Base-by-base conservation (phyloP, 495 filamentous ascomycete species). In the Xylaria flabelliformis region DNA sequence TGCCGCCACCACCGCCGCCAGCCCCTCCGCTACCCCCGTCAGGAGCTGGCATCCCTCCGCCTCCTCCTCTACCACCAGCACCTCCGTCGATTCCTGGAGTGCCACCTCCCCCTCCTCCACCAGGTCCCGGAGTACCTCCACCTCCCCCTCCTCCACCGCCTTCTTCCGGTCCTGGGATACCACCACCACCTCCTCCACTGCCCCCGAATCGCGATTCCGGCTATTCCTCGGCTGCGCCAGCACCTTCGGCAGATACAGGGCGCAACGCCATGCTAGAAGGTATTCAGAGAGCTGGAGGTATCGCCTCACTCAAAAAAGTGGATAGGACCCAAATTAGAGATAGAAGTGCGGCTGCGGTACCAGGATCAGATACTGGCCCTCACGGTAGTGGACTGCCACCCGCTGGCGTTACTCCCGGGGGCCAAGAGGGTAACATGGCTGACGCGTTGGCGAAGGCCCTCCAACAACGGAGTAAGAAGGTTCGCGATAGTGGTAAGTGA, bases 401-500 rank as follows among this genome's bases (percentile, higher is more conserved):
- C 4, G 78, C 81, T 0, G 84, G 82, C 4, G 83, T 87, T 71
- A 84, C 88, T 39, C 81, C 84, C 19, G 80, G 78, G 44, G 85
- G 77, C 42, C 85, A 78, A 3, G 85, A 80, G 15, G 89, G 87
- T 39, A 92, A 89, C 70, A 86, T 98, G 87, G 93, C 93, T 34
- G 92, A 91, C 81, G 94, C 94, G 64, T 82, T 98, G 71, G 92
- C 93, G 70, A 90, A 89, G 67, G 93, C 91, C 58, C 82, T 95
- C 72, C 88, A 88, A 73, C 89, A 93, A 83, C 85, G 94, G 82
- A 97, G 97, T 83, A 88, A 92, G 82, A 95, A 94, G 85, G 94
- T 97, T 77, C 91, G 92, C 79, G 88, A 90, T 78, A 96, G 93
- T 84, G 94, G 94, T 98, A 91, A 88, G 94, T 91, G 62, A 63